These are phyloP conservation scores for Yamadazyma laniorum DNA, from an alignment of 805 yeast species.

Conservation along the genomic window DNA sequence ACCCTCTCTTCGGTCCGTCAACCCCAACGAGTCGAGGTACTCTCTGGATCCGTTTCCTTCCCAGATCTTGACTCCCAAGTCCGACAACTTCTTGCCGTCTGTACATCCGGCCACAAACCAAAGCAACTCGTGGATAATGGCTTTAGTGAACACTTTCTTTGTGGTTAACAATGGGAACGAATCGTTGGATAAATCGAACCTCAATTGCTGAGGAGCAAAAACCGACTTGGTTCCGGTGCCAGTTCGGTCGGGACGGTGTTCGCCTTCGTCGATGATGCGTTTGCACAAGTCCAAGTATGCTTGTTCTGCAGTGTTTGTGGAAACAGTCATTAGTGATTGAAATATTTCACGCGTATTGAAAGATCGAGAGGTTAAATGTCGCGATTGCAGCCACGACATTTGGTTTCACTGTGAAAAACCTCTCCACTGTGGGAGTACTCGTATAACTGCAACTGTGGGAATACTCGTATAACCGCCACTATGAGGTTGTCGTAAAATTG, in stretches of 20 bases:
- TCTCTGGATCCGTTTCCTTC: conserved; percentile 97
- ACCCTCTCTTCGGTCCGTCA: conserved; percentile 79
- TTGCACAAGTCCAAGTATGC: conserved; percentile 83
- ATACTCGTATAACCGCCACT: too few species aligned
- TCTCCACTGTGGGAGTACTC: too few species aligned
- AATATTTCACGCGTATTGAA: too few species aligned
- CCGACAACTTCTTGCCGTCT: conserved; percentile 74
- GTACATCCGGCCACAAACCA: conserved; percentile 95
- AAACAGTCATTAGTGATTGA: conserved; percentile 6
- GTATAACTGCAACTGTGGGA: too few species aligned
- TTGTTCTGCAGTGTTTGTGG: conserved; percentile 52
- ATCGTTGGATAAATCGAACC: conserved; percentile 73
- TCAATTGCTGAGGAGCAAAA: conserved; percentile 94
- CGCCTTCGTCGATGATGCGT: conserved; percentile 79
- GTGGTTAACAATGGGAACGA: conserved; percentile 88
- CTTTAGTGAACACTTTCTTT: conserved; percentile 85
- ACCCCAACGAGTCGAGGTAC: conserved; percentile 79
- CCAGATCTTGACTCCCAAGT: conserved; percentile 94
- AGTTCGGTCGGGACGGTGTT: conserved; percentile 90
- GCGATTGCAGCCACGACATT: too few species aligned
- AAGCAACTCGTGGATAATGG: conserved; percentile 81
- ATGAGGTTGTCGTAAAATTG: too few species aligned
- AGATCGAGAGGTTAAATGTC: too few species aligned
- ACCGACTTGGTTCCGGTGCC: conserved; percentile 93
- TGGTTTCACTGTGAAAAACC: too few species aligned